Conservation (phyloP, 257 asterid species). For the Forsythia suspensa region DNA sequence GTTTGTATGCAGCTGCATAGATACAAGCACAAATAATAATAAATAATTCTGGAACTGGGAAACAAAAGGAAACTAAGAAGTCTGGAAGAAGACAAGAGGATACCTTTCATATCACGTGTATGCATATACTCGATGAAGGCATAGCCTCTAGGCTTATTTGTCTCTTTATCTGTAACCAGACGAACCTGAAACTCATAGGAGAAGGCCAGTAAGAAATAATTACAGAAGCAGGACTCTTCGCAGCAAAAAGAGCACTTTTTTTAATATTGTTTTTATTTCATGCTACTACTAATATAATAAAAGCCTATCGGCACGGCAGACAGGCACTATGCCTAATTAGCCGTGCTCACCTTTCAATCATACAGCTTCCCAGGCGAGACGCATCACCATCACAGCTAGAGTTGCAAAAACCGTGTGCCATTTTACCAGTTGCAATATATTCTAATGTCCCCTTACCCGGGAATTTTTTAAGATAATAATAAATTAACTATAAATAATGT, state of each 20-base stretch:
- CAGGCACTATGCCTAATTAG: conserved; percentile 76
- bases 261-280: conserved; percentile 17
- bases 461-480: conserved; percentile 37
- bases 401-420: conserved; percentile 74
- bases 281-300: conserved; percentile 29
- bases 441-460: conserved; percentile 99
- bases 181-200: conserved; percentile 46
- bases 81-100: neutral
- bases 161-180: conserved; percentile 42
- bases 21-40: conserved; percentile 16
- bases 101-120: conserved; percentile 63
- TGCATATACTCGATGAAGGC: conserved; percentile 56
- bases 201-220: conserved; percentile 25
- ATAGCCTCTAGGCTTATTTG: conserved; percentile 55
- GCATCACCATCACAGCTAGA: conserved; percentile 95
- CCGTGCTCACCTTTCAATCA: conserved; percentile 63
- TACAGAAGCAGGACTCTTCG: conserved; percentile 12
- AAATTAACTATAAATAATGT: conserved; percentile 42
- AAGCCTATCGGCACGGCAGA: conserved; percentile 97
- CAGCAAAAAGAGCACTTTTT: conserved; percentile 12
- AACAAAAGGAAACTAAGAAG: neutral
- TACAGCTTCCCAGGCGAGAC: conserved; percentile 69
- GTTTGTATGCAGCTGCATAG: conserved; percentile 53
- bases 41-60: neutral
- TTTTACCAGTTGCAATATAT: conserved; percentile 68